Conservation (phyloP, 306 rosid species). For the Neltuma alba region DNA sequence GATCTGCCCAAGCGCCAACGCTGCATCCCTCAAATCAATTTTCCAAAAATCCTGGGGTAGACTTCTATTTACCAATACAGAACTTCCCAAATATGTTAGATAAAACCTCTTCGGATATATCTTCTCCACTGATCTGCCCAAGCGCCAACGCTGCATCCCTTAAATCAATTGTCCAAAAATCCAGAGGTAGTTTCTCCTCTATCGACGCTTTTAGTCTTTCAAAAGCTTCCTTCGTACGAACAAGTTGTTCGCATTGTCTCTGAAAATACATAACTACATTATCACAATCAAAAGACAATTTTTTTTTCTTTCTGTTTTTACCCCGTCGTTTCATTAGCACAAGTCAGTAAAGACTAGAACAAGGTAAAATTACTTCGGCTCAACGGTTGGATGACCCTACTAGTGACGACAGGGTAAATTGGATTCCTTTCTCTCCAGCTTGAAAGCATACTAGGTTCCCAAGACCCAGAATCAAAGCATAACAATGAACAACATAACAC, state of each 20-base stretch:
- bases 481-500: neutral
- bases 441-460: neutral
- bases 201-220: conserved; percentile 71
- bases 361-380: neutral
- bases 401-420: neutral
- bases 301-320: neutral
- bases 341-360: neutral
- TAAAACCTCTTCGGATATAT: conserved; percentile 89
- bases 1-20: conserved; percentile 84
- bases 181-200: conserved; percentile 80
- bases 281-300: conserved; percentile 7
- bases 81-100: conserved; percentile 70
- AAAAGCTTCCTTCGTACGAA: conserved; percentile 86
- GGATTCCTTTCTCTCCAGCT: neutral
- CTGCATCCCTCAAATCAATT: conserved; percentile 89
- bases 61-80: conserved; percentile 25
- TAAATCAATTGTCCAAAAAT: conserved; percentile 96
- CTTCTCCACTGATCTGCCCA: conserved; percentile 92
- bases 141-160: conserved; percentile 87
- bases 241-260: conserved; percentile 98
- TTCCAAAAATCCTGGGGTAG: conserved; percentile 94
- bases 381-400: neutral
- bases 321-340: neutral
- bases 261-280: conserved; percentile 46
- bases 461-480: neutral